A percentile compares a stretch with the other conserved stretches of the same genome.
Evolutionary conservation across 2,329 filamentous ascomycete genomes (phyloP).

Genomic region (Ceratocystis smalleyi): DNA sequence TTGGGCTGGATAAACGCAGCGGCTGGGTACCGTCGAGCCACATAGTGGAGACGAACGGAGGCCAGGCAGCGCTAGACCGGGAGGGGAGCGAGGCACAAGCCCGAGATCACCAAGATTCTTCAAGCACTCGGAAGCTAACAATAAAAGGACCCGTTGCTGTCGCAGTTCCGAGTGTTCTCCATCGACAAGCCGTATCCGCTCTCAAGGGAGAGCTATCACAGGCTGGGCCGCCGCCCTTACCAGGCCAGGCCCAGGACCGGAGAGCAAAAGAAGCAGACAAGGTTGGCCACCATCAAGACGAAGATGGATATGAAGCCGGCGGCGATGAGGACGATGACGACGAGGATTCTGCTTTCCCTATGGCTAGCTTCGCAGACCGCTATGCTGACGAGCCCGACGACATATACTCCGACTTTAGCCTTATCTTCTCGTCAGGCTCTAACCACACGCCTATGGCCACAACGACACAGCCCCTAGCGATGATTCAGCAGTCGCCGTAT

Average conservation of each 20-base stretch:
- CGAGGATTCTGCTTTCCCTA: slow-evolving; percentile 35
- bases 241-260: not conserved
- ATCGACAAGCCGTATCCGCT: not conserved
- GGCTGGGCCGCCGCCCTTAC: not conserved
- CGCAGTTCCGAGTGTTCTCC: not conserved
- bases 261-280: not conserved
- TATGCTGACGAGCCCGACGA: slow-evolving; percentile 34
- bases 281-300: not conserved
- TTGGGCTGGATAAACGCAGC: not conserved
- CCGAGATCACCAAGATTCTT: not conserved
- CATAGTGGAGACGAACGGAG: not conserved
- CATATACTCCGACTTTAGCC: slow-evolving; percentile 40
- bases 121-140: not conserved
- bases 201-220: not conserved
- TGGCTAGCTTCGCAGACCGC: slow-evolving; percentile 30
- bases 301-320: not conserved
- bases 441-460: slow-evolving; percentile 19
- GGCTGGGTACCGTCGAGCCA: not conserved
- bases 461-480: slow-evolving; percentile 20
- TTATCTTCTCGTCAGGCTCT: slow-evolving; percentile 31
- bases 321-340: slow-evolving; percentile 27
- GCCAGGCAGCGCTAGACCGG: not conserved
- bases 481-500: not conserved
- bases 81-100: not conserved
- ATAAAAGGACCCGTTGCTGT: not conserved